A percentile compares a stretch with the other conserved stretches of the same genome.
Evolutionary conservation across 345 rosid genomes (phyloP).

Genomic region (Salix purpurea): DNA sequence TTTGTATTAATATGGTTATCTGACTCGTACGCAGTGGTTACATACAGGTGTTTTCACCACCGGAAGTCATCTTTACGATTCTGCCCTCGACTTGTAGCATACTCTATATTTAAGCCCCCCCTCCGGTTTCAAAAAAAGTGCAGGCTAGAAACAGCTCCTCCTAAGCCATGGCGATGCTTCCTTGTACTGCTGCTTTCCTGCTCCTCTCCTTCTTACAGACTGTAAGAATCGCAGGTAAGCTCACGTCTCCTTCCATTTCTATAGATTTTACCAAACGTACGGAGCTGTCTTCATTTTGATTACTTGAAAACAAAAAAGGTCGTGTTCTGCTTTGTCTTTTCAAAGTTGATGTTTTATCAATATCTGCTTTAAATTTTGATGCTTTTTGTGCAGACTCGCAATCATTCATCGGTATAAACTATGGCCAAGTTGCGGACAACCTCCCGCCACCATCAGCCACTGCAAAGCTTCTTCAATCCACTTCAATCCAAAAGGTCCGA

Average conservation of each 20-base stretch:
- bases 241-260: not conserved
- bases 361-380: not conserved
- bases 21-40: too few relatives aligned
- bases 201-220: conserved; percentile 29
- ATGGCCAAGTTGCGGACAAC: conserved; percentile 86
- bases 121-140: not conserved
- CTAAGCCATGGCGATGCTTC: conserved; percentile 40
- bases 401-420: conserved; percentile 78
- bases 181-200: conserved; percentile 20
- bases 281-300: not conserved
- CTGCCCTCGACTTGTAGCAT: not conserved
- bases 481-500: conserved; percentile 63
- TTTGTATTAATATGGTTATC: too few relatives aligned
- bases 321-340: not conserved
- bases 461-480: conserved; percentile 73
- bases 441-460: conserved; percentile 84
- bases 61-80: conserved; percentile 8
- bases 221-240: conserved; percentile 46
- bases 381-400: conserved; percentile 43
- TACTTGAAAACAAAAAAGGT: not conserved
- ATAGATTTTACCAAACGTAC: not conserved
- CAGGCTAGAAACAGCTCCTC: conserved; percentile 14
- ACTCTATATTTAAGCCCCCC: conserved; percentile 1
- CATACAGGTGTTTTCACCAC: not conserved
- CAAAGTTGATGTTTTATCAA: not conserved